A percentile compares a stretch with the other conserved stretches of the same genome.
Conservation (phyloP, 83 land plant species). For the Picea abies region DNA sequence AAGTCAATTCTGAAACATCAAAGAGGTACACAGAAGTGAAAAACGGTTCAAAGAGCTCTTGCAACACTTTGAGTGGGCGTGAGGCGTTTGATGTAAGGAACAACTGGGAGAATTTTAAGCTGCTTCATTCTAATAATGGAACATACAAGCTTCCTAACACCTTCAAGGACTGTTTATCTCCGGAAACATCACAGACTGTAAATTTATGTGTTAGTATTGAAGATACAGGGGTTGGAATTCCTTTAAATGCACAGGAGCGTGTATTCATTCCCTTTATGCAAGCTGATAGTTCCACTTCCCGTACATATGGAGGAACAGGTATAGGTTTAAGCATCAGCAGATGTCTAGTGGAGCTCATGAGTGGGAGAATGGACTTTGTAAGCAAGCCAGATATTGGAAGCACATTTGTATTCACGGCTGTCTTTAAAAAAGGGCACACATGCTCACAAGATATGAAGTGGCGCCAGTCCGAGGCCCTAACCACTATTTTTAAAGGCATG, state of each 20-base stretch:
- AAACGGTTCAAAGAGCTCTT: slow-evolving; percentile 12
- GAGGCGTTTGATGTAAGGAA: slow-evolving; percentile 69
- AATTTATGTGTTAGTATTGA: slow-evolving; percentile 80
- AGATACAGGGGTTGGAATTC: slow-evolving; percentile 95
- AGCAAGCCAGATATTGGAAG: slow-evolving; percentile 72
- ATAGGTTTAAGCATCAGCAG: slow-evolving; percentile 96
- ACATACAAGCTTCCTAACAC: background rate
- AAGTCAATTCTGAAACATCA: slow-evolving; percentile 31
- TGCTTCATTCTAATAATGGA: slow-evolving; percentile 28
- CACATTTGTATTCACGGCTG: slow-evolving; percentile 81
- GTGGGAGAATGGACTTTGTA: slow-evolving; percentile 85
- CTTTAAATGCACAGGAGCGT: slow-evolving; percentile 77
- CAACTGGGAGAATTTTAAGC: slow-evolving; percentile 74
- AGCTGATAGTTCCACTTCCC: slow-evolving; percentile 81
- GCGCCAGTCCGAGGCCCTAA: slow-evolving; percentile 30
- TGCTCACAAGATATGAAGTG: slow-evolving; percentile 30
- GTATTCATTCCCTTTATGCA: slow-evolving; percentile 95
- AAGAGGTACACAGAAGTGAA: slow-evolving; percentile 15
- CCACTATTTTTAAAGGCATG: slow-evolving; percentile 72
- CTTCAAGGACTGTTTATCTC: slow-evolving; percentile 11
- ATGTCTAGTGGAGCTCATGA: slow-evolving; percentile 84
- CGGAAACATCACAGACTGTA: slow-evolving; percentile 26
- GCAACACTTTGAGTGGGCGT: slow-evolving; percentile 63
- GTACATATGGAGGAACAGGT: slow-evolving; percentile 93
- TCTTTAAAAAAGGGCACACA: slow-evolving; percentile 45